Conservation (phyloP, 2,329 filamentous ascomycete genomes). For the Macrophomina pseudophaseolina region DNA sequence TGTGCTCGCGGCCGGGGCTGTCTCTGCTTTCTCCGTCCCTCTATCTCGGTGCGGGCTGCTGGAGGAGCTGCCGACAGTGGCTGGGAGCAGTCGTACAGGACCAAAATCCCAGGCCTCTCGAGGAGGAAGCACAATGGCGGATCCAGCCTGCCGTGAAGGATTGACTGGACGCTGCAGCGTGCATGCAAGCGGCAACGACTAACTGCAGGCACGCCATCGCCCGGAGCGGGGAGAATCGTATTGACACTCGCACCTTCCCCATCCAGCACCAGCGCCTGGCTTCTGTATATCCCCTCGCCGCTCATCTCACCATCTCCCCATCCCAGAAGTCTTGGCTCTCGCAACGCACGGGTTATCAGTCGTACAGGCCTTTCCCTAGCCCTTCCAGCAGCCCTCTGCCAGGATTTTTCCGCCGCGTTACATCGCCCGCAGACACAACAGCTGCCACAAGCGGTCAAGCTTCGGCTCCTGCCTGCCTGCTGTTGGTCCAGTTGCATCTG, state of each 20-base stretch:
- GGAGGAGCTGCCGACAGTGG: neutral
- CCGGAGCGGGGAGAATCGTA: constrained; percentile 7
- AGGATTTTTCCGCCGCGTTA: constrained; percentile 18
- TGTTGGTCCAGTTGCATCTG: constrained; percentile 2
- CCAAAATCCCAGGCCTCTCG: no score
- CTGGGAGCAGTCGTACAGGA: neutral
- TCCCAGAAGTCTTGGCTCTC: constrained; percentile 10
- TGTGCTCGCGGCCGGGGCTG: neutral
- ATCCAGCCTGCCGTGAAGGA: constrained; percentile 6
- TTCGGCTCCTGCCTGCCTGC: neutral
- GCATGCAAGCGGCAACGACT: constrained; percentile 1
- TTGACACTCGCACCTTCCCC: constrained; percentile 11
- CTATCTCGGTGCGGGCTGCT: neutral
- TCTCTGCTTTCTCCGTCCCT: neutral
- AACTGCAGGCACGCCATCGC: constrained; percentile 1
- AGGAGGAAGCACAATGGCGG: neutral
- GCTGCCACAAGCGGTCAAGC: constrained; percentile 18
- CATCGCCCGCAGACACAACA: constrained; percentile 16
- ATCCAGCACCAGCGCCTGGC: constrained; percentile 9
- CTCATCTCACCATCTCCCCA: constrained; percentile 21
- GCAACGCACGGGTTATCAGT: constrained; percentile 18
- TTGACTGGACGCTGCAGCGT: constrained; percentile 6
- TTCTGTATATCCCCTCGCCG: constrained; percentile 20
- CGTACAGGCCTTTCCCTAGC: neutral
- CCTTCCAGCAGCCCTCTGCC: neutral